Conservation (phyloP, 148 eudicot genomes). For the Pharnaceum exiguum region DNA sequence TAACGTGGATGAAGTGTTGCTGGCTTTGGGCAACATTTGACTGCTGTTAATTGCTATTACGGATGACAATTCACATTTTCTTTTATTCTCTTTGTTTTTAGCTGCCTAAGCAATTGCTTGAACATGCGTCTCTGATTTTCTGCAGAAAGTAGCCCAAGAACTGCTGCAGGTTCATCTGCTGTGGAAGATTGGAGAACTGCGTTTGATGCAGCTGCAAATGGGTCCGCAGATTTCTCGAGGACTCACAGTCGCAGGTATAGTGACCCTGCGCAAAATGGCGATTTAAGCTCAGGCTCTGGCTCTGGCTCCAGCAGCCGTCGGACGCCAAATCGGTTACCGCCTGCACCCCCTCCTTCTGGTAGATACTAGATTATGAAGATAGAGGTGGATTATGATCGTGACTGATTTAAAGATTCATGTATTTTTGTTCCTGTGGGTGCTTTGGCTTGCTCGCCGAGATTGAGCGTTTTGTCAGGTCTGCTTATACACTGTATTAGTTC, state of each 20-base stretch:
- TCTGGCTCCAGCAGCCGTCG: constrained; percentile 78
- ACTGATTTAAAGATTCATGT: constrained; percentile 26
- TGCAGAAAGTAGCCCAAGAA: constrained; percentile 86
- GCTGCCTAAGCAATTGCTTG: too few relatives aligned
- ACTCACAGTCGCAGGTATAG: constrained; percentile 71
- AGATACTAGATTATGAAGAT: constrained; percentile 49
- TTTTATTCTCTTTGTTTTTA: too few relatives aligned
- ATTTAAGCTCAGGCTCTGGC: constrained; percentile 44
- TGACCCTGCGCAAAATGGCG: constrained; percentile 80
- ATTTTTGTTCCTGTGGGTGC: constrained; percentile 42
- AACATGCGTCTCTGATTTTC: constrained; percentile 1
- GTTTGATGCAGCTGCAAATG: constrained; percentile 93
- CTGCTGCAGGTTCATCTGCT: constrained; percentile 44
- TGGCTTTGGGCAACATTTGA: too few relatives aligned
- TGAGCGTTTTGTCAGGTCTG: constrained; percentile 38
- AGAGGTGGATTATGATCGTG: constrained; percentile 8
- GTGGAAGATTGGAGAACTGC: constrained; percentile 98
- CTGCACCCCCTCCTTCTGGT: constrained; percentile 88
- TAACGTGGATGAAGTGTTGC: too few relatives aligned
- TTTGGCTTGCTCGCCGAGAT: constrained; percentile 27
- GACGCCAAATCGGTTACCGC: constrained; percentile 88
- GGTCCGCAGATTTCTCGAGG: constrained; percentile 51
- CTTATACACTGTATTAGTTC: constrained; percentile 34
- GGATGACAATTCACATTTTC: too few relatives aligned
- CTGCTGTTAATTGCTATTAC: too few relatives aligned